Base-by-base conservation (phyloP, 1,284 basidiomycete genomes). In the Sanghuangporus sanghuang region DNA sequence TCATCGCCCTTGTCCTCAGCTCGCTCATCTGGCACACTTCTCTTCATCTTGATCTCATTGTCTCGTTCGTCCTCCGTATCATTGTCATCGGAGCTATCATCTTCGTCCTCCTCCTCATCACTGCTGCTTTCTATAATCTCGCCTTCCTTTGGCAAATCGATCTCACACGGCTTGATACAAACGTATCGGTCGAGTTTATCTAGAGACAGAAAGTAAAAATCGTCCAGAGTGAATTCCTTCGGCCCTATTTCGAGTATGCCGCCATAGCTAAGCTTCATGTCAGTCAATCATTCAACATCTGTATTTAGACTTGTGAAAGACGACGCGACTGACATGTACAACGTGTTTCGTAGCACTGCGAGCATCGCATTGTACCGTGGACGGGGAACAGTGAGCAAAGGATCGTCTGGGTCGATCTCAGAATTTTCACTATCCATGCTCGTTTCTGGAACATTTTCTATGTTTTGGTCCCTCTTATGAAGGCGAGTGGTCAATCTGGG, bases 321-420 rank as follows among this genome's bases (percentile, higher is more conserved):
- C 32, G 12, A 40, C 27, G 1, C 23, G n/a, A 71, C 87, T 52
- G 67, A 92, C 90, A 96, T 87, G 73, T 92, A 96, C 0, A 96
- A 75, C 0, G 89, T 94, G 73, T 96, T 96, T 39, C 88, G 84
- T 57, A 94, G 80, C 2, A 96, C 87, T 0, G 93, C 89, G 8
- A 96, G 79, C 93, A 97, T 96, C 2, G 92, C 84, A 69, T 97
- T 97, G 75, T 96, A 97, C n/a, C 95, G 81, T 1, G 87, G 82
- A 8, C 91, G 77, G 0, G 95, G 95, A 0, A 82, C 75, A 0
- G 88, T 88, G 65, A 84, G 77, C 40, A 80, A 77, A 0, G 93
- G 92, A 70, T 95, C 93, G 61, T 93, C 86, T 0, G 79, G 78
- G 68, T 91, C 86, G 32, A 77, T 71, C 16, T 83, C 78, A 3